Evolutionary conservation across 768 basidiomycete genomes (phyloP).

Genomic region (Termitomyces sp.): DNA sequence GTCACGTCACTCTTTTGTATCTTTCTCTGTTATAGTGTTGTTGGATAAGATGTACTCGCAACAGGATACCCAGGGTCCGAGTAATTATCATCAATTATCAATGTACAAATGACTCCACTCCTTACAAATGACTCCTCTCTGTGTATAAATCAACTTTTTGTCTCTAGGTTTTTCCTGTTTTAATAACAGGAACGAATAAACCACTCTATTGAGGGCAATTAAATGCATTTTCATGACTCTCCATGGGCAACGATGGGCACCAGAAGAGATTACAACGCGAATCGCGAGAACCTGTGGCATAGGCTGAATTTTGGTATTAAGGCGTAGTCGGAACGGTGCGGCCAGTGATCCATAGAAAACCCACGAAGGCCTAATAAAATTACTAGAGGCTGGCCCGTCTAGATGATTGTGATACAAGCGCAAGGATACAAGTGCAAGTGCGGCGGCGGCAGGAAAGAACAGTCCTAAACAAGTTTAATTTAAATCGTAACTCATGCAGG

Average conservation of each 20-base stretch:
- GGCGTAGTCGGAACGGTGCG: neutral
- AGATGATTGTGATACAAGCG: neutral
- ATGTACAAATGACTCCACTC: neutral
- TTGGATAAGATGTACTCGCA: neutral
- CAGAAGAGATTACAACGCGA: neutral
- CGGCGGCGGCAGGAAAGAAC: neutral
- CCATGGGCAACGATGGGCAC: constrained; percentile 8
- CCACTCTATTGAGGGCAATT: neutral
- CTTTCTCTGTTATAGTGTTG: neutral
- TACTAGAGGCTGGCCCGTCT: neutral
- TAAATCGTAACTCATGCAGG: constrained; percentile 9
- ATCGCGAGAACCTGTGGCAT: neutral
- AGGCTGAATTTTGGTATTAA: neutral
- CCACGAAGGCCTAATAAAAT: neutral
- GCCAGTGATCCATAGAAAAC: neutral
- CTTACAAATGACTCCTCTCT: neutral
- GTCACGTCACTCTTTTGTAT: neutral
- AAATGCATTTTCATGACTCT: neutral
- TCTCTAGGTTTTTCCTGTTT: neutral
- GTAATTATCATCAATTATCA: neutral
- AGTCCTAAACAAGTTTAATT: constrained; percentile 13
- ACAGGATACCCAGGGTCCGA: neutral
- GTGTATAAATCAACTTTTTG: neutral
- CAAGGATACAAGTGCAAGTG: neutral
- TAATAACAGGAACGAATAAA: neutral